Evolutionary conservation across 305 asterid genomes (phyloP).

Genomic region (Plantago coronopus): DNA sequence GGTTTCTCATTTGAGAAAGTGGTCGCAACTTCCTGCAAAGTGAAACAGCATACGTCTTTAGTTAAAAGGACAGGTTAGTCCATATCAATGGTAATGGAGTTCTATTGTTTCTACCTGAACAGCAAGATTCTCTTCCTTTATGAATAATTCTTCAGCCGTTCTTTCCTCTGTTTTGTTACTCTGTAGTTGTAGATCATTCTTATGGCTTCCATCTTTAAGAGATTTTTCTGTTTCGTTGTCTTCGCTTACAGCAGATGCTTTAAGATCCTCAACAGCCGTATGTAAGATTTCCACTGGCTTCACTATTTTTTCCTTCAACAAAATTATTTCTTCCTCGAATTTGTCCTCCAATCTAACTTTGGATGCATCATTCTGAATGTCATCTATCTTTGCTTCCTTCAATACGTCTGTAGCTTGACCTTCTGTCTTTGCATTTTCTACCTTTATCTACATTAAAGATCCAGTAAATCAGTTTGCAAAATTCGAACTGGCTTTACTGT

Average conservation of each 20-base stretch:
- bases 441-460: slow-evolving; percentile 32
- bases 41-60: background rate
- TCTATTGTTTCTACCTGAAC: background rate
- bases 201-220: background rate
- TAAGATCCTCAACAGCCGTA: slow-evolving; percentile 24
- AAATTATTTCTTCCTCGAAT: slow-evolving; percentile 17
- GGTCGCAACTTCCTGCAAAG: slow-evolving; percentile 28
- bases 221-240: slow-evolving; percentile 15
- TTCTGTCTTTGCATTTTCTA: slow-evolving; percentile 21
- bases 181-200: slow-evolving; percentile 4
- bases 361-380: slow-evolving; percentile 24
- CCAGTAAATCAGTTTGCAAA: slow-evolving; percentile 4
- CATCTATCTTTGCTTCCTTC: slow-evolving; percentile 25
- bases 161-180: slow-evolving; percentile 10
- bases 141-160: background rate
- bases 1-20: slow-evolving; percentile 21
- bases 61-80: background rate
- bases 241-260: slow-evolving; percentile 22
- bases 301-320: slow-evolving; percentile 26
- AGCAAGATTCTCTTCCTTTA: slow-evolving; percentile 5
- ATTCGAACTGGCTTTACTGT: slow-evolving; percentile 2
- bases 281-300: slow-evolving; percentile 24
- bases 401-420: slow-evolving; percentile 24
- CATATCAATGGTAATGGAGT: background rate
- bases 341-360: slow-evolving; percentile 4